Percentiles rank a stretch among this genome's conserved stretches.
Conservation (phyloP, 2,329 filamentous ascomycete species). For the Myriosclerotinia duriaeana region DNA sequence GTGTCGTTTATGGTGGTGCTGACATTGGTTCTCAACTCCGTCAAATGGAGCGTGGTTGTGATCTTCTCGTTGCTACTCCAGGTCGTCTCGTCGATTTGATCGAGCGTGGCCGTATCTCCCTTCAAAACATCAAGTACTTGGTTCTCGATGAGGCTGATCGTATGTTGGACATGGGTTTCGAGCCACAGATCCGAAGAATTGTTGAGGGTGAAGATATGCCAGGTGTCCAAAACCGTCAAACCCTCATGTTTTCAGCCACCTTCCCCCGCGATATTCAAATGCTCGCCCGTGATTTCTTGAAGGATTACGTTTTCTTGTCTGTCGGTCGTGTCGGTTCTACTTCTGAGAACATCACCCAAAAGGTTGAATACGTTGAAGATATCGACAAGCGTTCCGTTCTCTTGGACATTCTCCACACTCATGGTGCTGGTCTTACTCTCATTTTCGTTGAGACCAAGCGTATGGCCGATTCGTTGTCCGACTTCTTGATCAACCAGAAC, state of each 20-base stretch:
- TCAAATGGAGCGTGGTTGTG: constrained; percentile 95
- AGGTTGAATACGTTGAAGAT: constrained; percentile 97
- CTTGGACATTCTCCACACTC: constrained; percentile 94
- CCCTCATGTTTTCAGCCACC: constrained; percentile 99
- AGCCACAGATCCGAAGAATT: constrained; percentile 98
- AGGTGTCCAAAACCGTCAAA: constrained; percentile 77
- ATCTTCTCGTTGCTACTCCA: constrained; percentile 94
- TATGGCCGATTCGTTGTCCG: constrained; percentile 96
- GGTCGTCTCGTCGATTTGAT: constrained; percentile 97
- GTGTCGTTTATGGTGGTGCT: constrained; percentile 97
- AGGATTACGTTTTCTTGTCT: constrained; percentile 98
- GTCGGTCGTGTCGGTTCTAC: constrained; percentile 98
- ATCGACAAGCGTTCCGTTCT: constrained; percentile 96
- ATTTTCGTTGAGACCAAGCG: constrained; percentile 99
- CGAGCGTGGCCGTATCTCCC: constrained; percentile 95
- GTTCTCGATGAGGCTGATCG: constrained; percentile 99
- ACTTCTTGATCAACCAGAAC: constrained; percentile 97
- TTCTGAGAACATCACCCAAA: constrained; percentile 99
- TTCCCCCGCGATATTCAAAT: constrained; percentile 99
- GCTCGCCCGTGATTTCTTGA: constrained; percentile 96
- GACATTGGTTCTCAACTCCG: constrained; percentile 98
- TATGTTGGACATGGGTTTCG: constrained; percentile 99
- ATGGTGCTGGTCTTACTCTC: constrained; percentile 82
- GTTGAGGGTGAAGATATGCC: constrained; percentile 99
- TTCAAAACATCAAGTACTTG: constrained; percentile 98